Evolutionary conservation across 163 green algal genomes (phyloP), one percentile per base, ranked within the genome.

Genomic region (Scenedesmus sp.): DNA sequence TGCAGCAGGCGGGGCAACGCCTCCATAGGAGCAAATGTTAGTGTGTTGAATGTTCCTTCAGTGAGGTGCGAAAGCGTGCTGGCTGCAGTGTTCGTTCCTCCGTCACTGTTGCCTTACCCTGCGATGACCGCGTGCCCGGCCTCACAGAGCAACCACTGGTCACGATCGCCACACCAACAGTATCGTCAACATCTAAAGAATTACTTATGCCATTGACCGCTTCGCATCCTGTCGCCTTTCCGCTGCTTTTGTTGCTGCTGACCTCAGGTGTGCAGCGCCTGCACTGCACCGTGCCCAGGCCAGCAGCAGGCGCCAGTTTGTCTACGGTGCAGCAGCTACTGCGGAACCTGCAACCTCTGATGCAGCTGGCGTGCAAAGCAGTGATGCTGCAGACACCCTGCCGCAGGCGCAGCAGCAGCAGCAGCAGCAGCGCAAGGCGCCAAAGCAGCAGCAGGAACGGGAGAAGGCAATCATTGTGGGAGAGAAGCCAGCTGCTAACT

Each of bases 401-500:
- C 34, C 26, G 77, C 77, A 84, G 26, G 46, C 34, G 77, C 77
- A 84, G 6, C 18, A 0, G 20, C 15, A 82, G 18, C 20, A 82
- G 73, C 18, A 82, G 74, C 85, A 83, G 66, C 67, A 82, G 85
- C 62, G 60, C 85, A 89, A 26, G 46, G 77, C 34, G 26, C 34
- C 77, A 60, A 12, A 60, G 77, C 77, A 90, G 66, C 66, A 66
- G 86, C 55, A 85, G 73, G 46, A 20, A 2, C 15, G 16, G 13
- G 84, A 82, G 16, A 81, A 46, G 26, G 16, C 87, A 4, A 85
- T 91, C 10, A 26, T 83, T 55, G 87, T 91, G 20, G 87, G 73
- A 56, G 87, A 91, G 18, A 85, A 85, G 55, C 70, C 70, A 62
- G 87, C 87, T 73, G 67, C 87, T 46, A 91, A 77, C 55, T 60